Percentiles rank a stretch among this genome's conserved stretches.
Evolutionary conservation across 306 rosid genomes (phyloP).

Genomic region (Sicyos baderoa): DNA sequence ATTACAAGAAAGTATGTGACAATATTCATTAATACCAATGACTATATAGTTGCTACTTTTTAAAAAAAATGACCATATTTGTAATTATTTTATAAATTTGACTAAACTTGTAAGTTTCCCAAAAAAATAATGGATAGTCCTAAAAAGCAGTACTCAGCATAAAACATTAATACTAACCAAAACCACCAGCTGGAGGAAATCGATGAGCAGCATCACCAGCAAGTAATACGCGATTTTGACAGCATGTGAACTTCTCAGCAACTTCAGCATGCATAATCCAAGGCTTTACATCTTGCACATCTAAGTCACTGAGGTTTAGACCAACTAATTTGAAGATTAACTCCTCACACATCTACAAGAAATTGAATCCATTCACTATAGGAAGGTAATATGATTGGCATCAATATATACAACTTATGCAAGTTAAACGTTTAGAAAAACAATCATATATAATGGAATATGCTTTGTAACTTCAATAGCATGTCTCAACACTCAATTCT

Average conservation of each 20-base stretch:
- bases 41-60: no score
- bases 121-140: neutral
- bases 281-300: slow-evolving; percentile 72
- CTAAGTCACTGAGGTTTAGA: slow-evolving; percentile 56
- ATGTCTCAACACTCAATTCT: neutral
- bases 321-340: slow-evolving; percentile 72
- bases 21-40: no score
- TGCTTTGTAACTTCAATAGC: neutral
- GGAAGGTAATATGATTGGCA: neutral
- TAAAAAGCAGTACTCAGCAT: slow-evolving; percentile 16
- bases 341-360: slow-evolving; percentile 59
- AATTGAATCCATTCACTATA: slow-evolving; percentile 24
- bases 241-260: slow-evolving; percentile 61
- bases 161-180: slow-evolving; percentile 53
- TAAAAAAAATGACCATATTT: no score
- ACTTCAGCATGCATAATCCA: slow-evolving; percentile 99
- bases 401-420: neutral
- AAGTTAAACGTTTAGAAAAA: neutral
- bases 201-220: slow-evolving; percentile 97
- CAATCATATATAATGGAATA: neutral
- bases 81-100: no score
- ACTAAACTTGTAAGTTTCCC: no score
- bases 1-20: no score
- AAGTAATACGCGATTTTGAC: slow-evolving; percentile 54
- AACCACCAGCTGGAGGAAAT: slow-evolving; percentile 99